phyloP scores from a whole-genome alignment of 805 yeast species.

The Candida nitratophila region DNA sequence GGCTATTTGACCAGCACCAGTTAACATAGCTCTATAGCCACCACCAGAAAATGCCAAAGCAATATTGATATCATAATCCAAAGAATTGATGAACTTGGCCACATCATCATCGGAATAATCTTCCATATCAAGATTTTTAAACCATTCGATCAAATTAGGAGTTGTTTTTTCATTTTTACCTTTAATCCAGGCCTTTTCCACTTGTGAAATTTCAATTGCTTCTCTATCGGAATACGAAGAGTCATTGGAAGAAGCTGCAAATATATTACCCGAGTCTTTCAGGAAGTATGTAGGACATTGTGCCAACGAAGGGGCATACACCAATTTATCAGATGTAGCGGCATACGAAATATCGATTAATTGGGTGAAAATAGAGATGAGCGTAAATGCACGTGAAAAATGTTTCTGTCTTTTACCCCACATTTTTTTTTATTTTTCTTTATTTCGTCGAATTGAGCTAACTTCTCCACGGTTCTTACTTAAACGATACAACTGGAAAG shows the following conservation, averaged over 20 bases:
- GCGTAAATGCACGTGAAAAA: too few relatives aligned
- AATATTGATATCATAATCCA: constrained; percentile 34
- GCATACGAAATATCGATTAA: too few relatives aligned
- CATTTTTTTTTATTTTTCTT: background rate
- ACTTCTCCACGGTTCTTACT: background rate
- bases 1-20: constrained; percentile 76
- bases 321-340: background rate
- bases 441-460: background rate
- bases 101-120: constrained; percentile 35
- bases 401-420: background rate
- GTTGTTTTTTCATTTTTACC: constrained; percentile 37
- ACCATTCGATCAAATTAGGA: constrained; percentile 35
- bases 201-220: constrained; percentile 36
- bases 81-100: constrained; percentile 21
- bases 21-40: constrained; percentile 78
- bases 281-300: constrained; percentile 34
- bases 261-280: constrained; percentile 1
- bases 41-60: constrained; percentile 74
- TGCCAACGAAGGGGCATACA: constrained; percentile 48
- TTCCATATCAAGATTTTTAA: constrained; percentile 34
- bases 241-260: constrained; percentile 6
- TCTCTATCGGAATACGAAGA: constrained; percentile 26
- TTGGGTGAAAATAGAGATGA: too few relatives aligned
- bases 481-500: too few relatives aligned
- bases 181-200: constrained; percentile 48